Percentiles rank a stretch among this genome's conserved stretches.
Conservation (phyloP, 2,329 filamentous ascomycete genomes). For the Cryphonectria parasitica region DNA sequence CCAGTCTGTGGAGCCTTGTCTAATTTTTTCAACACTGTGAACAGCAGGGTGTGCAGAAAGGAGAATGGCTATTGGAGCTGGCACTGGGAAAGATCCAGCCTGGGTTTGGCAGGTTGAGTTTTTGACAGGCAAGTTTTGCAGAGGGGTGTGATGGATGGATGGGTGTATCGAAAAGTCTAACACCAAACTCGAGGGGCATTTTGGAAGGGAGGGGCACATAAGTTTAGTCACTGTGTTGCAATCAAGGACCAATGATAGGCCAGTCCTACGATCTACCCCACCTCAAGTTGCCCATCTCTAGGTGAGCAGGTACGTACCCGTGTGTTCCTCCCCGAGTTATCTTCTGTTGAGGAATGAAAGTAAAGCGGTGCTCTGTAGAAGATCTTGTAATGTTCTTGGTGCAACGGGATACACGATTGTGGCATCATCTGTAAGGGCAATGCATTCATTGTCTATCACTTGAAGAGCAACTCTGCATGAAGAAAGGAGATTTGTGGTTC, state of each 20-base stretch:
- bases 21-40: background rate
- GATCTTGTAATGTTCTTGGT: background rate
- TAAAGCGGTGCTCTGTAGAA: background rate
- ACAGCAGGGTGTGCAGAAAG: background rate
- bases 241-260: conserved; percentile 2
- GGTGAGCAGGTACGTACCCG: background rate
- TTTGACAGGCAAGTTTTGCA: background rate
- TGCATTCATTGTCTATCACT: background rate
- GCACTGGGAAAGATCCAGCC: background rate
- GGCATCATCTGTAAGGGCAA: background rate
- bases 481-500: background rate
- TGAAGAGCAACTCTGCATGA: background rate
- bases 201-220: background rate
- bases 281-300: background rate
- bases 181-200: background rate
- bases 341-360: no score
- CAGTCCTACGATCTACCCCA: background rate
- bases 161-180: background rate
- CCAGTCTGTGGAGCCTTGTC: background rate
- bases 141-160: background rate
- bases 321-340: background rate
- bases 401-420: background rate
- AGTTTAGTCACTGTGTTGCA: background rate
- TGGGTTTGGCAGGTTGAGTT: background rate
- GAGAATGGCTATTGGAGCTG: background rate